Conservation (phyloP, 257 asterid species). For the Solanum chaucha region DNA sequence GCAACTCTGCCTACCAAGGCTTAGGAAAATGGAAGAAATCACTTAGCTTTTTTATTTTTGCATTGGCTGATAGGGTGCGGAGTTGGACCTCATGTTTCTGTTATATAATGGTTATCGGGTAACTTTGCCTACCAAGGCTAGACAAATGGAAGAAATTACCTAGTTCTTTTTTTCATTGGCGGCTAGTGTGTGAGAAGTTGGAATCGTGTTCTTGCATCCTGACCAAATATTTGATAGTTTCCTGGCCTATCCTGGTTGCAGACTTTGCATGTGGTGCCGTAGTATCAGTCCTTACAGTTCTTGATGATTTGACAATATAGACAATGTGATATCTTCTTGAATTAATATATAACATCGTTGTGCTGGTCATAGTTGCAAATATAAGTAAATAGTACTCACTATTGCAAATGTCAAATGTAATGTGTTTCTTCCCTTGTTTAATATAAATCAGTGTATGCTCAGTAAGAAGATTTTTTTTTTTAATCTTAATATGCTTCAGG, state of each 20-base stretch:
- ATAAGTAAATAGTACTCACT: neutral
- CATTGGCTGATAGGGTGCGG: neutral
- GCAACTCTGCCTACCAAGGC: neutral
- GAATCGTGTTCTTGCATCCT: neutral
- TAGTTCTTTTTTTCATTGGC: neutral
- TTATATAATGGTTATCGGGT: neutral
- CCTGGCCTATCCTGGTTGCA: neutral
- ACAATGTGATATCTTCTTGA: neutral
- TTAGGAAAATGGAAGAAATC: neutral
- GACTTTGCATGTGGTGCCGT: neutral
- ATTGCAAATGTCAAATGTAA: neutral
- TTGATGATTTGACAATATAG: neutral
- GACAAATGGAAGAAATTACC: neutral
- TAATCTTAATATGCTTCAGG: slow-evolving; percentile 25
- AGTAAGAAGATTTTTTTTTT: neutral
- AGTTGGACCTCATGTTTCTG: neutral
- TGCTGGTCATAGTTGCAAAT: neutral
- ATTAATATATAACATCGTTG: neutral
- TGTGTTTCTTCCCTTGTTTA: neutral
- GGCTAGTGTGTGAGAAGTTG: neutral
- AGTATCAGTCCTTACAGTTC: neutral
- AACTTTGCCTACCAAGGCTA: neutral
- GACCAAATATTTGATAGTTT: neutral
- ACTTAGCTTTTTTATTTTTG: neutral
- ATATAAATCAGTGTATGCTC: neutral